phyloP scores from a whole-genome alignment of 257 asterid genomes.

The Rauvolfia tetraphylla region DNA sequence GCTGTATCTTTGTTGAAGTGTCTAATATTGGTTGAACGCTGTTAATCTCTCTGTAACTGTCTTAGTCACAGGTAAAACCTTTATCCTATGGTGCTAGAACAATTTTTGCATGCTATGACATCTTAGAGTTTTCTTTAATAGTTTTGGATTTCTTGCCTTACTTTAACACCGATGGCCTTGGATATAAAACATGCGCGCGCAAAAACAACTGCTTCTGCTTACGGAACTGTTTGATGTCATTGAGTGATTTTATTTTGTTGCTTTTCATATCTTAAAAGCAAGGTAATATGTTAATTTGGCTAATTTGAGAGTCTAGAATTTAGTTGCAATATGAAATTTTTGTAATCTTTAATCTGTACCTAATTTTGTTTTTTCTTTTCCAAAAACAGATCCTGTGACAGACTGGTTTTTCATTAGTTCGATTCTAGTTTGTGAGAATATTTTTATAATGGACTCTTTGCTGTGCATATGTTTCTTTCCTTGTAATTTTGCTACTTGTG shows the following conservation, averaged over 20 bases:
- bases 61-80: constrained; percentile 7
- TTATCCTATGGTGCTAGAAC: neutral
- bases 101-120: neutral
- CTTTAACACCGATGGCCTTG: neutral
- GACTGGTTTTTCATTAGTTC: no score
- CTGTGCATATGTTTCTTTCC: no score
- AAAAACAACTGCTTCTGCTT: neutral
- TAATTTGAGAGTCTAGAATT: no score
- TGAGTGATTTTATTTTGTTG: neutral
- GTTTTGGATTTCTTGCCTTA: neutral
- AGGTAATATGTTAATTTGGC: no score
- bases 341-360: no score
- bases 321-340: no score
- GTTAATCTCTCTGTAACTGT: neutral
- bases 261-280: constrained; percentile 1
- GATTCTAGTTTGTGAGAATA: no score
- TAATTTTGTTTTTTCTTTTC: no score
- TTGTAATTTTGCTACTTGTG: neutral
- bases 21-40: neutral
- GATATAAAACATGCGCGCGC: neutral
- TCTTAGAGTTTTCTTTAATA: neutral
- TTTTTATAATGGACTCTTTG: no score
- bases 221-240: neutral
- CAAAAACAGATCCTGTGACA: no score
- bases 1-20: neutral